Evolutionary conservation across 495 filamentous ascomycete genomes (phyloP).

Genomic region (Podospora didyma): DNA sequence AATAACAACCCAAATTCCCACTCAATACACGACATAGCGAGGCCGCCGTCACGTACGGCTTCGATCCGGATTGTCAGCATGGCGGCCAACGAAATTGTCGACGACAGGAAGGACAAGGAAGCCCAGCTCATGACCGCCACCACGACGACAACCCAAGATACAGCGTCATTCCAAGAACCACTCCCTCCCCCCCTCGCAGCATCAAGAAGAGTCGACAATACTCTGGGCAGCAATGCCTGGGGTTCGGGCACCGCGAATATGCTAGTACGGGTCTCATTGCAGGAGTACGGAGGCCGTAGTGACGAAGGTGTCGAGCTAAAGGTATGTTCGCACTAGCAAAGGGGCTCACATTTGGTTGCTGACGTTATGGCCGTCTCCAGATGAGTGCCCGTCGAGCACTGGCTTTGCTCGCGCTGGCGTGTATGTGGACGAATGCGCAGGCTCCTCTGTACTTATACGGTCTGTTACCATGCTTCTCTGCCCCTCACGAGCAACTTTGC

Average conservation of each 20-base stretch:
- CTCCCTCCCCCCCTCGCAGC: no score
- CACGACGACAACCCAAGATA: no score
- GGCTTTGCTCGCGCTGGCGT: conserved; percentile 23
- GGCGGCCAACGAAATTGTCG: no score
- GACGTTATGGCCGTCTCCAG: not conserved
- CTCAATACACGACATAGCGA: no score
- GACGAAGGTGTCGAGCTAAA: not conserved
- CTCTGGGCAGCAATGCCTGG: not conserved
- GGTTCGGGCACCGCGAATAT: not conserved
- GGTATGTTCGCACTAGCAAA: not conserved
- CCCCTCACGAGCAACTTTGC: no score
- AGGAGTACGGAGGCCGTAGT: not conserved
- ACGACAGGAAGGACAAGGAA: no score
- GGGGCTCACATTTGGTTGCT: not conserved
- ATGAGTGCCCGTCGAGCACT: conserved; percentile 6
- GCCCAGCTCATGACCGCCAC: no score
- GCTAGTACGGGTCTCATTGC: not conserved
- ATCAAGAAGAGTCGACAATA: not conserved
- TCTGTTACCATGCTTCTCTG: conserved; percentile 4
- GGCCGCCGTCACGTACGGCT: no score
- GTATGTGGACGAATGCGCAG: conserved; percentile 27
- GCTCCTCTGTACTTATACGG: conserved; percentile 27
- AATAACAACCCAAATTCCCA: no score
- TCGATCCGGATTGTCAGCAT: no score
- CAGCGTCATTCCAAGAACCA: not conserved